phyloP scores from a whole-genome alignment of 2,329 filamentous ascomycete genomes.

The Zasmidium citrigriseum region DNA sequence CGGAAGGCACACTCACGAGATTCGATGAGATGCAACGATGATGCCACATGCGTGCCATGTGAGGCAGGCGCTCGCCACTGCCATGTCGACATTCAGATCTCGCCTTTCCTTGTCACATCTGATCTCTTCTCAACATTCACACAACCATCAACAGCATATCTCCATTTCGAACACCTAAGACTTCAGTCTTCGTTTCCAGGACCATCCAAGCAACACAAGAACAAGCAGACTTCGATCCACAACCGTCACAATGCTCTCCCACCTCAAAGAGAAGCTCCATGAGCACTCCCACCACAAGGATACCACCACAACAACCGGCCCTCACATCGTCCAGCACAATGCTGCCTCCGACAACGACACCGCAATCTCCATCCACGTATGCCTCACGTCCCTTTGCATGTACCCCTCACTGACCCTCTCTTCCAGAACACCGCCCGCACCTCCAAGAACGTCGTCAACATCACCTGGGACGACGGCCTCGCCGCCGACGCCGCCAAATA shows the following conservation, averaged over 20 bases:
- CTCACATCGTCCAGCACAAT: background rate
- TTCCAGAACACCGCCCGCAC: constrained; percentile 16
- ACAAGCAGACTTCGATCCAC: background rate
- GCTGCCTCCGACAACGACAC: background rate
- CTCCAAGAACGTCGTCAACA: background rate
- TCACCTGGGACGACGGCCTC: constrained; percentile 17
- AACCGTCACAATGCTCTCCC: background rate
- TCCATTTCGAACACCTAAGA: background rate
- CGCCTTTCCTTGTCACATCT: too few species aligned
- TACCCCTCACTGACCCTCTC: background rate
- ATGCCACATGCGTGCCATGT: too few species aligned
- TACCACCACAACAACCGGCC: background rate
- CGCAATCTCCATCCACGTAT: background rate
- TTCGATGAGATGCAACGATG: too few species aligned
- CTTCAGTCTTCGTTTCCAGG: too few species aligned
- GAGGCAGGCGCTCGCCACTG: too few species aligned
- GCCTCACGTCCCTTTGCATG: too few species aligned
- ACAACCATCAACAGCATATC: background rate
- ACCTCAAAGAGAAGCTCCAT: background rate
- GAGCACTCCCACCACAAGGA: background rate
- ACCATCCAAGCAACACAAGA: background rate
- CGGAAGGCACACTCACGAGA: too few species aligned
- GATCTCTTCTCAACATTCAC: too few species aligned
- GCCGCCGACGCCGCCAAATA: constrained; percentile 14
- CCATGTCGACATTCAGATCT: too few species aligned